Conservation (phyloP, 2,329 filamentous ascomycete genomes). For the Trichoderma pleuroti region DNA sequence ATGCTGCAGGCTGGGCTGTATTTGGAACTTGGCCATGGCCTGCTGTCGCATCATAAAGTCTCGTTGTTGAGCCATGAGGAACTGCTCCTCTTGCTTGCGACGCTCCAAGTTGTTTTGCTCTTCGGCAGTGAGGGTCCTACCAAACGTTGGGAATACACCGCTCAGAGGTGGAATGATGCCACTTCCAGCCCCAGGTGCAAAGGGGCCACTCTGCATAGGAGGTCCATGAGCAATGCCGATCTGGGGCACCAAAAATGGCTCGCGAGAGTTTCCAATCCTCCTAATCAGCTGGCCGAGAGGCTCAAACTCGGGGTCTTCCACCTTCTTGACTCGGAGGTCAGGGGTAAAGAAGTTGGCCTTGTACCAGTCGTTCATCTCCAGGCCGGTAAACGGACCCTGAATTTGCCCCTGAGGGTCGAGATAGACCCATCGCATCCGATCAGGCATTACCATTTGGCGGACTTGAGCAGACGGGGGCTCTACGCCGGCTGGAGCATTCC, state of each 20-base stretch:
- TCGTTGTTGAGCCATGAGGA: constrained; percentile 91
- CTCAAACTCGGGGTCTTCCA: constrained; percentile 92
- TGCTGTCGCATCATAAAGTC: constrained; percentile 89
- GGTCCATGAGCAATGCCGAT: constrained; percentile 91
- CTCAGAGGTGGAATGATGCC: constrained; percentile 84
- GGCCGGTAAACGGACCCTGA: constrained; percentile 90
- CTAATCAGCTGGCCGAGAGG: constrained; percentile 91
- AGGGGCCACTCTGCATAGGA: constrained; percentile 50
- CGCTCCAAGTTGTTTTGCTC: constrained; percentile 97
- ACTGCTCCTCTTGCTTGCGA: constrained; percentile 96
- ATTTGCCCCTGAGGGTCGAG: constrained; percentile 88
- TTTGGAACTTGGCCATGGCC: constrained; percentile 68
- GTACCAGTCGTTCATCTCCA: constrained; percentile 99
- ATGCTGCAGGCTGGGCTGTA: constrained; percentile 66
- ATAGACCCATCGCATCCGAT: constrained; percentile 98
- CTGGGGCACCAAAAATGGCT: constrained; percentile 95
- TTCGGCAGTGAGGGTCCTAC: constrained; percentile 91
- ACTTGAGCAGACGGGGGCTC: constrained; percentile 64
- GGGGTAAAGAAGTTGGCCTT: constrained; percentile 97
- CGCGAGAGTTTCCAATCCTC: constrained; percentile 92
- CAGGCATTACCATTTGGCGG: constrained; percentile 97
- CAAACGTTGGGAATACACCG: constrained; percentile 91
- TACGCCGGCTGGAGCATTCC: constrained; percentile 34
- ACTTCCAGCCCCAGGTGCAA: constrained; percentile 49
- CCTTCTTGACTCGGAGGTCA: constrained; percentile 89